Conservation (phyloP, 345 rosid species). For the Theobroma cacao region DNA sequence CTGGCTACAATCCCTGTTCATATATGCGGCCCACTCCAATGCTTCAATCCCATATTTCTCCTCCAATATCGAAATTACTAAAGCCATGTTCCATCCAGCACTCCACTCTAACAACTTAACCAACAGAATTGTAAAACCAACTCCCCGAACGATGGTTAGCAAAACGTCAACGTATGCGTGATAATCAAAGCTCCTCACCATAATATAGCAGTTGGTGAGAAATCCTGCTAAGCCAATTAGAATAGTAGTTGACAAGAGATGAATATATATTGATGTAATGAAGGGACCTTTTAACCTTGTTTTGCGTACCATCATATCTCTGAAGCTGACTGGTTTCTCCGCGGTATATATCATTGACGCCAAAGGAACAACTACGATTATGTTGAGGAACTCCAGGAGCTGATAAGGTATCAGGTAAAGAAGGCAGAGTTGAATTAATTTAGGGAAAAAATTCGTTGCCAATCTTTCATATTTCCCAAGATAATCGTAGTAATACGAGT, state of each 20-base stretch:
- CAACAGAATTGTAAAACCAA: conserved; percentile 17
- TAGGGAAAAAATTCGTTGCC: neutral
- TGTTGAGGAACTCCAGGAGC: conserved; percentile 34
- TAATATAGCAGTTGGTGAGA: neutral
- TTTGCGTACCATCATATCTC: conserved; percentile 8
- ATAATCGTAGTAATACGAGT: neutral
- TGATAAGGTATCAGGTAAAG: conserved; percentile 18
- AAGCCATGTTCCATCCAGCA: conserved; percentile 40
- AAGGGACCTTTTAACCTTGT: conserved; percentile 35
- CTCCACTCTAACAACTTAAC: conserved; percentile 36
- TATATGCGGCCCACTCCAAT: neutral
- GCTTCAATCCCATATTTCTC: conserved; percentile 31
- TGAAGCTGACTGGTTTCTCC: conserved; percentile 13
- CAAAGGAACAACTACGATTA: conserved; percentile 22
- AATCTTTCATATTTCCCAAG: neutral
- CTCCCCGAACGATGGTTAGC: conserved; percentile 12
- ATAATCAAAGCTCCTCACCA: neutral
- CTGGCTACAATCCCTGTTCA: no score
- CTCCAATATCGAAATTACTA: conserved; percentile 37
- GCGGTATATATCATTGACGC: conserved; percentile 26
- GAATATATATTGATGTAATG: conserved; percentile 35
- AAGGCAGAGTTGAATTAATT: neutral
- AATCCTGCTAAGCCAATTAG: neutral
- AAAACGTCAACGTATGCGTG: no score
- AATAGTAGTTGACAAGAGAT: conserved; percentile 24